phyloP scores from a whole-genome alignment of 202 grass and related monocot species.

The Dendrocalamus latiflorus region DNA sequence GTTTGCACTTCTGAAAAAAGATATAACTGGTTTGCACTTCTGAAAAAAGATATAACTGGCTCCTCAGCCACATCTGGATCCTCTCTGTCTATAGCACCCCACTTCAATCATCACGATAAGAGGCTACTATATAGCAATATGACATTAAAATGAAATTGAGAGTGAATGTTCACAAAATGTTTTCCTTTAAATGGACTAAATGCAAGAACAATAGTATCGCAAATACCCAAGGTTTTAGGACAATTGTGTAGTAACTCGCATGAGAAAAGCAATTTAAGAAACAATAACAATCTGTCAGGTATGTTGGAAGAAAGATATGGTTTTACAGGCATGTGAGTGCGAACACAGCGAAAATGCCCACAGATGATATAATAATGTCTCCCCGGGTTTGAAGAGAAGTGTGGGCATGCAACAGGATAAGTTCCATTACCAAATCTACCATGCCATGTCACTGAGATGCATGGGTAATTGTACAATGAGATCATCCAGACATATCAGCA shows the following conservation, averaged over 20 bases:
- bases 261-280: not conserved
- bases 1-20: no score
- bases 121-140: not conserved
- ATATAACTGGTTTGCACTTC: not conserved
- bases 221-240: not conserved
- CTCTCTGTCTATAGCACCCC: constrained; percentile 1
- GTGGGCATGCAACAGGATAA: not conserved
- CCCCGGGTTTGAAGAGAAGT: not conserved
- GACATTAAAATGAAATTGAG: not conserved
- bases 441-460: constrained; percentile 7
- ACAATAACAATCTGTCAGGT: not conserved
- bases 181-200: not conserved
- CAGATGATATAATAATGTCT: not conserved
- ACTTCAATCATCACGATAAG: not conserved
- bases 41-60: not conserved
- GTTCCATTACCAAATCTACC: constrained; percentile 6
- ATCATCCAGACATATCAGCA: constrained; percentile 1
- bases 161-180: not conserved
- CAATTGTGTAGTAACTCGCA: not conserved
- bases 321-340: not conserved
- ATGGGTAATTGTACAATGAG: not conserved
- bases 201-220: not conserved
- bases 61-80: not conserved
- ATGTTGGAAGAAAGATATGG: not conserved
- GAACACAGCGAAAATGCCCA: not conserved